A percentile compares a stretch with the other conserved stretches of the same genome.
These are phyloP conservation scores for Yamadazyma membranifaciens DNA, from an alignment of 1,139 yeast genomes.

Conservation along the genomic window DNA sequence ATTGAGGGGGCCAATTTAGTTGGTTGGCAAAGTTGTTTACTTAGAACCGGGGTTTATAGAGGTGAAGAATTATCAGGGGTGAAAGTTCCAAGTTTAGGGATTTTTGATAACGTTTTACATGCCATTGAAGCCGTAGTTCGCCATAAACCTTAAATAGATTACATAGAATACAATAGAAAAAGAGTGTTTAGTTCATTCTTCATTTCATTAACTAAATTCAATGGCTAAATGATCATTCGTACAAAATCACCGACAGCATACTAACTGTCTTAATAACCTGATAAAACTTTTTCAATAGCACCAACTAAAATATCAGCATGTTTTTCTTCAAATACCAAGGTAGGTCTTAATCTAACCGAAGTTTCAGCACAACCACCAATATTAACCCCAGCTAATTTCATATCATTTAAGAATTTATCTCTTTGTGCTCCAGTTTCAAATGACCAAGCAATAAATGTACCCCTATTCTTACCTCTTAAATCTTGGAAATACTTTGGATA, in stretches of 20 bases:
- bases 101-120: constrained; percentile 47
- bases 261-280: constrained; percentile 23
- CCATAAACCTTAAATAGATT: constrained; percentile 2
- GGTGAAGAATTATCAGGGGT: constrained; percentile 52
- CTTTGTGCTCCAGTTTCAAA: constrained; percentile 46
- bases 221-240: too few species aligned
- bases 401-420: constrained; percentile 47
- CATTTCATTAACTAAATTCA: too few species aligned
- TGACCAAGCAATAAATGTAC: constrained; percentile 79
- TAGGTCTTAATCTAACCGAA: constrained; percentile 68
- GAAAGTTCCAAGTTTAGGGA: constrained; percentile 44
- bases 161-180: not conserved
- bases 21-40: constrained; percentile 87
- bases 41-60: constrained; percentile 82
- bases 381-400: constrained; percentile 60
- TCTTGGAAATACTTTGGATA: constrained; percentile 47
- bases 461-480: constrained; percentile 67
- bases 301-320: constrained; percentile 64
- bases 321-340: constrained; percentile 62
- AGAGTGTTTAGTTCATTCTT: not conserved
- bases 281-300: constrained; percentile 47
- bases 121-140: constrained; percentile 38
- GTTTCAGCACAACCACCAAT: constrained; percentile 73
- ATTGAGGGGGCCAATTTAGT: constrained; percentile 82
- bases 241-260: too few species aligned